These are phyloP conservation scores for Mycena maculata DNA, from an alignment of 768 basidiomycete genomes.

Conservation along the genomic window DNA sequence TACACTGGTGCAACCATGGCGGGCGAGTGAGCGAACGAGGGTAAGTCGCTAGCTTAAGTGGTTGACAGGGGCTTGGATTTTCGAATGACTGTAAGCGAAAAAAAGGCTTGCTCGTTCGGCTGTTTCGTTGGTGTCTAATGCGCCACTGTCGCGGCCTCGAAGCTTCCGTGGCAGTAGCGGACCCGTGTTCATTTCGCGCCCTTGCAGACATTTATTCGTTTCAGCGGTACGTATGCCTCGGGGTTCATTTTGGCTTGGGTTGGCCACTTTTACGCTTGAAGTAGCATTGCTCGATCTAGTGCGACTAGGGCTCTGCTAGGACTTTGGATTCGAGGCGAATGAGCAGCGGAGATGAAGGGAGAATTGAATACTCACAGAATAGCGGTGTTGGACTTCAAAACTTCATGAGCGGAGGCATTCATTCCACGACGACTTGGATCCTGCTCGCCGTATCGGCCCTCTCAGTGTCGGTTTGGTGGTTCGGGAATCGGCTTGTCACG, in stretches of 20 bases:
- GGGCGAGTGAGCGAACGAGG: not conserved
- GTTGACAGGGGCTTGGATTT: not conserved
- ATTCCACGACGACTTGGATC: too few relatives aligned
- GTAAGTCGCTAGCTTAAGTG: too few relatives aligned
- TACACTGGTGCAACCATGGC: slow-evolving; percentile 22
- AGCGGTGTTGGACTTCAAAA: not conserved
- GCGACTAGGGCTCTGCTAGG: too few relatives aligned
- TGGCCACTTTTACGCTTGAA: not conserved
- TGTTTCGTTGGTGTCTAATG: not conserved
- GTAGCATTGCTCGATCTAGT: too few relatives aligned
- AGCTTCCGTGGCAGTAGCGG: not conserved
- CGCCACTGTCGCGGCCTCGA: not conserved
- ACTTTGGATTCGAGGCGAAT: not conserved
- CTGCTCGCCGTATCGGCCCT: too few relatives aligned
- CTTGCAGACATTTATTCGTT: not conserved
- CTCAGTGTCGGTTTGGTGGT: too few relatives aligned
- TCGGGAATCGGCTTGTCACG: too few relatives aligned
- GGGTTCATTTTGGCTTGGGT: not conserved
- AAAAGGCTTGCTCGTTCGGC: not conserved
- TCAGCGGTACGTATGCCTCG: not conserved
- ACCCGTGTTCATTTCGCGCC: not conserved
- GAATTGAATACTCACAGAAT: not conserved
- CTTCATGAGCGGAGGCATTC: too few relatives aligned
- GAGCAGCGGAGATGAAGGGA: slow-evolving; percentile 7
- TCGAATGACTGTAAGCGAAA: too few relatives aligned